A percentile compares a stretch with the other conserved stretches of the same genome.
phyloP scores from a whole-genome alignment of 805 yeast species.

The Yarrowia alimentaria region DNA sequence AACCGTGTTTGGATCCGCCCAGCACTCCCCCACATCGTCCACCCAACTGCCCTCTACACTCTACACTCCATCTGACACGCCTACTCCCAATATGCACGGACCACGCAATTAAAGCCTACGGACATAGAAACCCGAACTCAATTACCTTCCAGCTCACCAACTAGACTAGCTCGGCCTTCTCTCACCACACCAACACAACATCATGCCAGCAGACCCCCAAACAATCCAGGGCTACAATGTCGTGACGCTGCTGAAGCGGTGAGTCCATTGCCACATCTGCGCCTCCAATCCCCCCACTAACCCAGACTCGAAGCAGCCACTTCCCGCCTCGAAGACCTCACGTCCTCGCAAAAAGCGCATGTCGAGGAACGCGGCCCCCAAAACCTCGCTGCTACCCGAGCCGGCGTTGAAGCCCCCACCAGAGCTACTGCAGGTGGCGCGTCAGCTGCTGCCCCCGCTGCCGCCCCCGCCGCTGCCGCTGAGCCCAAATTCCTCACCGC shows the following conservation, averaged over 20 bases:
- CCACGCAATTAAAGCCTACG: no score
- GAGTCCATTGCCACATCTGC: constrained; percentile 33
- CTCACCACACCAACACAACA: neutral
- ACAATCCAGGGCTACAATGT: constrained; percentile 78
- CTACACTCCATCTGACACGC: no score
- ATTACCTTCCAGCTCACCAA: constrained; percentile 17
- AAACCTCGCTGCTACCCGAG: constrained; percentile 29
- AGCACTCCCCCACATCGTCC: no score
- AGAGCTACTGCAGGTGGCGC: constrained; percentile 32
- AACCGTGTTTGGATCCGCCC: no score
- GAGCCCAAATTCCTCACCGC: constrained; percentile 41
- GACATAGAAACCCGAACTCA: no score
- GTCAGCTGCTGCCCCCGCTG: constrained; percentile 31
- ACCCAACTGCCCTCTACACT: no score
- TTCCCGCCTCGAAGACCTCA: constrained; percentile 84
- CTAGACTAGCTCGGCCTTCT: no score
- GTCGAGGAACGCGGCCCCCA: constrained; percentile 34
- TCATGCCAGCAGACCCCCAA: constrained; percentile 24
- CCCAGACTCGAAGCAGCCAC: constrained; percentile 88
- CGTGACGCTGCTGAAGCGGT: constrained; percentile 72
- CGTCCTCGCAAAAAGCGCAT: constrained; percentile 69
- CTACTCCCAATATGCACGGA: no score
- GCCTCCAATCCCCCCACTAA: neutral
- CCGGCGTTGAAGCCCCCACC: constrained; percentile 32
- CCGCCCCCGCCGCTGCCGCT: constrained; percentile 30